These are phyloP conservation scores for Fusarium avenaceum DNA, from an alignment of 2,329 filamentous ascomycete species.

Conservation along the genomic window DNA sequence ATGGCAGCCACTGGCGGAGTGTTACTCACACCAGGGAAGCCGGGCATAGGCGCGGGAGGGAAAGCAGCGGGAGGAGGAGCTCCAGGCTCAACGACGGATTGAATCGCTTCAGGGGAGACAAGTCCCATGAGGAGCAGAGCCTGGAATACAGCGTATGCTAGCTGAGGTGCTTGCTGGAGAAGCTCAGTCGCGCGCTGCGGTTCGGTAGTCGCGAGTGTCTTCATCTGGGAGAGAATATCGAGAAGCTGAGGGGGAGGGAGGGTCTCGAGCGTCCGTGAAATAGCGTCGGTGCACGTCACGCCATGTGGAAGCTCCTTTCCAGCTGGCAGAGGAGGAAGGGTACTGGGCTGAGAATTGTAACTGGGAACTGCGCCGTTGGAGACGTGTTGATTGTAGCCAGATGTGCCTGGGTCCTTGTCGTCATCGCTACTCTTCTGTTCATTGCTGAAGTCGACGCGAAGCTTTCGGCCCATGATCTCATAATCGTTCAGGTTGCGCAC, in stretches of 20 bases:
- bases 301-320: slow-evolving; percentile 88
- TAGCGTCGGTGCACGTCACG: slow-evolving; percentile 87
- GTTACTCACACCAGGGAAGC: slow-evolving; percentile 40
- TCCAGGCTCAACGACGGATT: slow-evolving; percentile 79
- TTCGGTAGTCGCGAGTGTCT: slow-evolving; percentile 84
- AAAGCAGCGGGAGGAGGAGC: slow-evolving; percentile 58
- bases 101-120: slow-evolving; percentile 85
- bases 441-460: slow-evolving; percentile 96
- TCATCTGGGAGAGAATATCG: slow-evolving; percentile 95
- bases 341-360: slow-evolving; percentile 58
- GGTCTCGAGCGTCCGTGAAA: slow-evolving; percentile 89
- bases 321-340: slow-evolving; percentile 83
- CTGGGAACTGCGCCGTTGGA: slow-evolving; percentile 54
- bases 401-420: slow-evolving; percentile 47
- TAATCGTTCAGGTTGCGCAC: slow-evolving; percentile 96
- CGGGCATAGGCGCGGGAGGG: slow-evolving; percentile 54
- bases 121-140: slow-evolving; percentile 92
- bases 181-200: slow-evolving; percentile 88
- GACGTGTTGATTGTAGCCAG: slow-evolving; percentile 45
- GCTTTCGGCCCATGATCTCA: slow-evolving; percentile 93
- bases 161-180: slow-evolving; percentile 88
- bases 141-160: slow-evolving; percentile 95
- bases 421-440: slow-evolving; percentile 83
- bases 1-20: slow-evolving; percentile 63
- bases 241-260: slow-evolving; percentile 90